Evolutionary conservation across 2,329 filamentous ascomycete species (phyloP), one percentile per base, ranked within the genome.

Genomic region (Colletotrichum simmondsii): DNA sequence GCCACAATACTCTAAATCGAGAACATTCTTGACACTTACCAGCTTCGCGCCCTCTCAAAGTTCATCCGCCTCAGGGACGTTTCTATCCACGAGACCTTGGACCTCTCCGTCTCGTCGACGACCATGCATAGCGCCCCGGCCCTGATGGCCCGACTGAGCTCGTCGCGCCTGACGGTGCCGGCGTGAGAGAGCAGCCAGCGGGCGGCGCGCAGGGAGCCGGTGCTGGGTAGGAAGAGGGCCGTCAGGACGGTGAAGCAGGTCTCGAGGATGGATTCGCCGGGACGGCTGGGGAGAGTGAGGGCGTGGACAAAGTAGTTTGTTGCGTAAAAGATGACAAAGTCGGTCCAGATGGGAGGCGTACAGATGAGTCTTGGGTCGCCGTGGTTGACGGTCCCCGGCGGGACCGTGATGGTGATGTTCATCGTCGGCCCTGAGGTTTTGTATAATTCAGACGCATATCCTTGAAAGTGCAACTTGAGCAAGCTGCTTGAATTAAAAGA

Each of bases 231-330:
- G 14, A 77, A 67, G 16, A 77, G 62, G 42, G 65, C 52, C 32
- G 65, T 42, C 59, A 68, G 12, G 60, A 66, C 49, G 53, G 60
- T 54, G 32, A 74, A 74, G 71, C 52, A 70, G 28, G 73, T 71
- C 46, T 73, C 71, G 12, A 67, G 58, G 26, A 74, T 6, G 28
- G 54, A 46, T 26, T 77, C 72, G 12, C 76, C 78, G 22, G 77
- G 78, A 8, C 57, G 59, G 19, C 73, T 62, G 32, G 56, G 73
- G 4, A 77, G 64, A 1, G 78, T 79, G 12, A 75, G 74, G 14
- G 73, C 77, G 61, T 79, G 77, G 10, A 75, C 73, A n/a, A 78
- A 60, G 64, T 79, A 79, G 42, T 79, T 79, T 3, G 63, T 75
- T 22, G 77, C 46, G 65, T 70, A 79, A 68, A 79, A 79, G 22